Evolutionary conservation across 2,329 filamentous ascomycete genomes (phyloP), one percentile per base, ranked within the genome.

Genomic region (Cercospora berteroae): DNA sequence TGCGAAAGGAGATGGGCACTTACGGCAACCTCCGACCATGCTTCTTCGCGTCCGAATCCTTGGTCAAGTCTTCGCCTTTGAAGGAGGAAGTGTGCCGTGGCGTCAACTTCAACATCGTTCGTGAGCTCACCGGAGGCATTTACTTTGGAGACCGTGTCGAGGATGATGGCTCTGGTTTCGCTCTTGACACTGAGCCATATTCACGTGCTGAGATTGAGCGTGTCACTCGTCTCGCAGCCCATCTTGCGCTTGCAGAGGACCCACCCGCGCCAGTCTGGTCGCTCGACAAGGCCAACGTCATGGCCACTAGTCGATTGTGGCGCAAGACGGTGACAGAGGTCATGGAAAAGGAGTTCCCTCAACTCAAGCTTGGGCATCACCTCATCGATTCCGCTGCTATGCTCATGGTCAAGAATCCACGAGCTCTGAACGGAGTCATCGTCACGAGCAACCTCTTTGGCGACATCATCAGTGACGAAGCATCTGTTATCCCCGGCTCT

Each of bases 351-450:
- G 94, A 97, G 84, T 98, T 96, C 83, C 93, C 94, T 2, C 88
- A 94, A 79, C 81, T 97, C 56, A 87, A 91, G 83, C 82, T 96
- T 52, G 88, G 89, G 72, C 94, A 97, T 80, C 94, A 98, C 79
- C 86, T 98, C 60, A 97, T 98, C 78, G 94, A 98, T 82, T 92
- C 89, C 65, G 94, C 94, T n/a, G 94, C 94, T 72, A 97, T 98
- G 94, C 84, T 97, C 74, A 93, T 98, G 90, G 87, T 98, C 77
- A 97, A 96, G 89, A 94, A 94, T 81, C 94, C 94, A 9, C 85
- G 89, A 10, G 87, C 88, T 23, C 85, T 98, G 63, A 98, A 97
- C 79, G 95, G 94, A 63, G 88, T 98, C 39, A 87, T 98, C 57
- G 89, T 98, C 71, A 96, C 94, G 12, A 94, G 90, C 84, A 99